These are phyloP conservation scores for Ambrosiella beaveri DNA, from an alignment of 2,329 filamentous ascomycete genomes.

Conservation along the genomic window DNA sequence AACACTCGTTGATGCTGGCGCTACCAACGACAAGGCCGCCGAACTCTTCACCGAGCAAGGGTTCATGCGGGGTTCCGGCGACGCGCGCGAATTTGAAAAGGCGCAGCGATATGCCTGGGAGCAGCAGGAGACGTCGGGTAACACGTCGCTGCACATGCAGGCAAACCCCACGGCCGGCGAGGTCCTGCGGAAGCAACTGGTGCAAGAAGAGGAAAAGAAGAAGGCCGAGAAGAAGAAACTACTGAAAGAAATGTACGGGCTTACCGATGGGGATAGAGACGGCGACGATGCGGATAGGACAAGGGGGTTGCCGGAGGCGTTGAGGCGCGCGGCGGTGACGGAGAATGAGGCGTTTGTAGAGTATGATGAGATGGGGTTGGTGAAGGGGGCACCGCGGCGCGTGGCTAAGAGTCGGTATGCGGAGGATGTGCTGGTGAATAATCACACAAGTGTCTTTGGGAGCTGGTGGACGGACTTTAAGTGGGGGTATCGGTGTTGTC, in stretches of 20 bases:
- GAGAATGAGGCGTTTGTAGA: conserved; percentile 82
- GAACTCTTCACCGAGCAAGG: conserved; percentile 82
- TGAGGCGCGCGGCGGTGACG: conserved; percentile 50
- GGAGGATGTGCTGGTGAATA: conserved; percentile 76
- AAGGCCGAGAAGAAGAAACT: conserved; percentile 50
- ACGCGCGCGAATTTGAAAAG: conserved; percentile 80
- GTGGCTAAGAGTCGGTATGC: conserved; percentile 76
- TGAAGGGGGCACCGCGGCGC: conserved; percentile 71
- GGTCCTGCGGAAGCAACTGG: conserved; percentile 62
- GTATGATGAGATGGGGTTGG: conserved; percentile 75
- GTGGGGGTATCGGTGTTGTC: conserved; percentile 94
- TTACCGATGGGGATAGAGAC: conserved; percentile 45
- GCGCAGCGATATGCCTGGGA: conserved; percentile 92
- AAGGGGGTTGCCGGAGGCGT: conserved; percentile 25
- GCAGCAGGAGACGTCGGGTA: conserved; percentile 64
- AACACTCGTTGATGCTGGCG: conserved; percentile 73
- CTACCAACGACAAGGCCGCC: conserved; percentile 63
- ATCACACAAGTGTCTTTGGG: conserved; percentile 85
- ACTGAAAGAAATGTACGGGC: conserved; percentile 71
- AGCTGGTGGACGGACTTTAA: conserved; percentile 94
- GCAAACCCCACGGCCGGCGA: conserved; percentile 93
- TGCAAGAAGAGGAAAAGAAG: conserved; percentile 53
- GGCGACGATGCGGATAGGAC: conserved; percentile 30
- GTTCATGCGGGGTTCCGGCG: conserved; percentile 73
- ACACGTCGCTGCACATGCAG: conserved; percentile 74